phyloP scores from a whole-genome alignment of 306 rosid genomes.

The Abrus precatorius region DNA sequence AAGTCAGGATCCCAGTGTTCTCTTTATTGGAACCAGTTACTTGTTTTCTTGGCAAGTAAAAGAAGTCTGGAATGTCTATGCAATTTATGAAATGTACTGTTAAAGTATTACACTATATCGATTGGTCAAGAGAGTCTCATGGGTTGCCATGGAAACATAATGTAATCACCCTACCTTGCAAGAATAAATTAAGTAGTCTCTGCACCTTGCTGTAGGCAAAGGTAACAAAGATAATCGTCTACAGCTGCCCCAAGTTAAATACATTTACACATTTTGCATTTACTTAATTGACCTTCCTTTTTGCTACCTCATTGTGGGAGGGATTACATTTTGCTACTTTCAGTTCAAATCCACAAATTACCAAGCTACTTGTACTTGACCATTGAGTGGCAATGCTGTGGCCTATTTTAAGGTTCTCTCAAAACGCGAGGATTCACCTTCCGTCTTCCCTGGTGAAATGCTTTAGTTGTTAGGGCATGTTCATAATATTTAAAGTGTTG shows the following conservation, averaged over 20 bases:
- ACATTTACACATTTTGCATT: background rate
- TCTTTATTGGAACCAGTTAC: background rate
- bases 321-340: conserved; percentile 16
- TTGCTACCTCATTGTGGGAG: background rate
- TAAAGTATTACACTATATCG: conserved; percentile 13
- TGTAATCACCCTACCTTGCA: conserved; percentile 21
- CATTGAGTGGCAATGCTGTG: background rate
- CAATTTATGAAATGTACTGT: conserved; percentile 38
- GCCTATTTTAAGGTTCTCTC: conserved; percentile 1
- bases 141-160: conserved; percentile 16
- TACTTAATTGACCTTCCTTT: background rate
- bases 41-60: conserved; percentile 36
- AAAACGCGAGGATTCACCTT: background rate
- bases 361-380: background rate
- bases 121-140: background rate
- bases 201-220: conserved; percentile 14
- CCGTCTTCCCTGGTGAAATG: background rate
- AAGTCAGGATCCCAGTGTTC: conserved; percentile 31
- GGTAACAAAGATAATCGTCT: conserved; percentile 3
- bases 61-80: conserved; percentile 15
- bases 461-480: background rate
- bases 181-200: conserved; percentile 33
- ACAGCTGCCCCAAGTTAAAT: background rate
- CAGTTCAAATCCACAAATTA: conserved; percentile 3
- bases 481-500: background rate